Base-by-base conservation (phyloP, 2,329 filamentous ascomycete species). In the Pseudocercospora eumusae region DNA sequence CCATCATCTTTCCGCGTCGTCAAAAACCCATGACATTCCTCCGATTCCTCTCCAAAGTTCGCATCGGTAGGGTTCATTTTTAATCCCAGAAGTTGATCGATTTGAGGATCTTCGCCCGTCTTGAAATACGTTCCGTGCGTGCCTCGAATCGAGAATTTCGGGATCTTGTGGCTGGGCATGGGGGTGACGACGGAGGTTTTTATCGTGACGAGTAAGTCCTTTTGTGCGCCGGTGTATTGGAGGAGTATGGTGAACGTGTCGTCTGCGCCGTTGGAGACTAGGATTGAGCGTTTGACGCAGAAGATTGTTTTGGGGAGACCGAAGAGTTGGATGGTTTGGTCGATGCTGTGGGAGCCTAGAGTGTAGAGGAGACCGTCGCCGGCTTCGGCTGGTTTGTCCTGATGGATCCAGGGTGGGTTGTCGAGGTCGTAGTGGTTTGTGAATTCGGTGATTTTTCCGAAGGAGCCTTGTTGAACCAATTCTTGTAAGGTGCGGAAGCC, bases 331-430 rank as follows among this genome's bases (percentile, higher is more conserved):
- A 78, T 65, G 3, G 74, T 74, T 61, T 78, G 76, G 52, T 78
- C 76, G 27, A 78, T 72, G 4, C 73, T 70, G 60, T 78, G 76
- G 61, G 58, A 69, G 71, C 79, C 80, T 0, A 81, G 72, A 0
- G 75, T 79, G 63, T 78, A 81, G 0, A 77, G 68, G 73, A 80
- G 77, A 0, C 79, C 79, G 0, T 74, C 68, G 0, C 79, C 80
- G 0, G 77, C 76, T 0, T 65, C 69, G 49, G 77, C 77, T 28
- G 75, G 69, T 33, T 74, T 56, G 27, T 74, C 4, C 56, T 59
- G 0, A 66, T 70, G 61, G 0, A 81, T 66, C 79, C 79, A 82
- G 0, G 70, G 47, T 0, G 80, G 76, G 0, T 74, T 74, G 36
- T 79, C 78, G 42, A 81, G 61, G 59, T 77, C 75, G 66, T 76